Base-by-base conservation (phyloP, 129 eudicot species). In the Centrapalus pauciflorus region DNA sequence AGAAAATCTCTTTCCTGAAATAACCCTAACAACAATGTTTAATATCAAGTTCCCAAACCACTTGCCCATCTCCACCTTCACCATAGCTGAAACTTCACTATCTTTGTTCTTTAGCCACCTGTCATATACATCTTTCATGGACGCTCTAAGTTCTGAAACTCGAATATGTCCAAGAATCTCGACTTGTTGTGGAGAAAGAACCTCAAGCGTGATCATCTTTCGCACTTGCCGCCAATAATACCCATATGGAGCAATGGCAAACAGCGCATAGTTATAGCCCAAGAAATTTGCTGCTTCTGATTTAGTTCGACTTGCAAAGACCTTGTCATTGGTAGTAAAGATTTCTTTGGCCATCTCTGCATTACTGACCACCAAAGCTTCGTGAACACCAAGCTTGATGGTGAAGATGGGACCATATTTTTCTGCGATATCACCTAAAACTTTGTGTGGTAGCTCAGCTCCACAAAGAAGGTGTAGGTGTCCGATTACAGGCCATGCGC, bases 401-500 rank as follows among this genome's bases (percentile, higher is more conserved):
- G 77, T 50, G 32, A 80, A 80, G 19, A 80, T 70, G 0, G 77
- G 72, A 1, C 78, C 82, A 19, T 57, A 30, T 16, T 49, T 58
- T 7, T 72, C 70, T 2, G 82, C 82, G 78, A 78, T 66, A 3
- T 27, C 12, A 7, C 78, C 78, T 19, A 78, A 66, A 1, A 55
- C 32, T 1, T 5, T 40, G 70, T 72, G 78, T 28, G 78, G 75
- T 40, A 72, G 51, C 4, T 66, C 8, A 29, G 82, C 20, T 11
- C 78, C 65, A 5, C 74, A 48, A 3, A 77, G 28, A 34, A 70
- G 73, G 13, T 57, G 77, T 0, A 70, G 62, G 73, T 77, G 81
- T 50, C 81, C 72, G 16, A 62, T 69, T 5, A 76, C 28, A 19
- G 81, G 80, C 77, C 80, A 62, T 56, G 84, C 61, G 2, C 84